Conservation (phyloP, 1,284 basidiomycete genomes). For the Leccinum angustisporum region DNA sequence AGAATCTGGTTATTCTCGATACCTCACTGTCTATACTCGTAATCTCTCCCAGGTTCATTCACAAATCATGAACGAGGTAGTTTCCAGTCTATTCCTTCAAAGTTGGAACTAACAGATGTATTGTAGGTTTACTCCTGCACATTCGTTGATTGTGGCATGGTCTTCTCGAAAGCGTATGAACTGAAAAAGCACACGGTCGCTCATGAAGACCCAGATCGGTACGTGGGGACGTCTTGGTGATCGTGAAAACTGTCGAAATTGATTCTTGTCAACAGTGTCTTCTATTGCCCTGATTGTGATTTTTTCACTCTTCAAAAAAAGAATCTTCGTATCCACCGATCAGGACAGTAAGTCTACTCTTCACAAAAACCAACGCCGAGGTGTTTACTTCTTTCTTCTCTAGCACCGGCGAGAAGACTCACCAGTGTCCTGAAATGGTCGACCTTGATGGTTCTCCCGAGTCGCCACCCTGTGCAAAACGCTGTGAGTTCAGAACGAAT, state of each 20-base stretch:
- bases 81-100: not conserved
- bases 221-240: not conserved
- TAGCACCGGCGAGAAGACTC: slow-evolving; percentile 28
- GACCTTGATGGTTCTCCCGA: not conserved
- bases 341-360: slow-evolving; percentile 19
- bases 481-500: slow-evolving; percentile 23
- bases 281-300: slow-evolving; percentile 18
- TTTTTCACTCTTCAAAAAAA: slow-evolving; percentile 29
- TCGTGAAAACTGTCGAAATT: not conserved
- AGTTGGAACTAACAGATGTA: not conserved
- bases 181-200: slow-evolving; percentile 24
- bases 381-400: not conserved
- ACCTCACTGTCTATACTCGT: not conserved
- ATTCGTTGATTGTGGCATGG: slow-evolving; percentile 9
- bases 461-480: not conserved
- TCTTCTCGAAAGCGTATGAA: slow-evolving; percentile 22
- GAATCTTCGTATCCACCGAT: slow-evolving; percentile 23
- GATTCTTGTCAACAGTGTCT: slow-evolving; percentile 13
- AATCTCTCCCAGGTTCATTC: not conserved
- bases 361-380: not conserved
- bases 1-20: slow-evolving; percentile 27
- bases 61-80: slow-evolving; percentile 20
- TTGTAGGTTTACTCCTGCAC: slow-evolving; percentile 23
- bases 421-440: slow-evolving; percentile 24
- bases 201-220: slow-evolving; percentile 22